phyloP scores from a whole-genome alignment of 2,329 filamentous ascomycete species.

The Penicillium decumbens region DNA sequence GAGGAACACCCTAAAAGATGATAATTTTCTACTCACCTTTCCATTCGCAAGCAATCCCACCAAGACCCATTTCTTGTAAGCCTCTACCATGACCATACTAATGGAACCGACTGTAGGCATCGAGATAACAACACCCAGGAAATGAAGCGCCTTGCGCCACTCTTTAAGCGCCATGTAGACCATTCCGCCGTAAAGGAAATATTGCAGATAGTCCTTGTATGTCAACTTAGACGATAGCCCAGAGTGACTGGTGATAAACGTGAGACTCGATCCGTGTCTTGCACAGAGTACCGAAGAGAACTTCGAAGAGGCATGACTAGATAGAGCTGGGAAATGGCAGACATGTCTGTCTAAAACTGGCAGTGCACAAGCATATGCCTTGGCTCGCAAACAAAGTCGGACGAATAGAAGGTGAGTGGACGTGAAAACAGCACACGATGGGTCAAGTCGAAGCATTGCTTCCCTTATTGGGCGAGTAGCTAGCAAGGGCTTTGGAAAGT shows the following conservation, averaged over 20 bases:
- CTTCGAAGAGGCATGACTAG: constrained; percentile 23
- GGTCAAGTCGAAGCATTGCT: constrained; percentile 45
- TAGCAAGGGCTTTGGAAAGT: constrained; percentile 32
- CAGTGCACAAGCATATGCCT: constrained; percentile 37
- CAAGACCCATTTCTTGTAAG: constrained; percentile 87
- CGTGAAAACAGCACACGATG: constrained; percentile 41
- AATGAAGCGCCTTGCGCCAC: constrained; percentile 60
- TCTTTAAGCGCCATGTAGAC: constrained; percentile 58
- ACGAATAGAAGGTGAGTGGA: constrained; percentile 41
- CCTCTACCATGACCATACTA: constrained; percentile 78
- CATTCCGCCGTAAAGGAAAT: constrained; percentile 62
- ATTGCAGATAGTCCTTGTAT: constrained; percentile 53
- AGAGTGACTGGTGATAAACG: constrained; percentile 35
- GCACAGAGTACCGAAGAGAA: constrained; percentile 28
- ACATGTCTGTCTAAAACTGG: constrained; percentile 42
- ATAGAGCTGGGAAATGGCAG: constrained; percentile 37
- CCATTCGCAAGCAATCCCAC: constrained; percentile 69
- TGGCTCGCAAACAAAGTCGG: constrained; percentile 42
- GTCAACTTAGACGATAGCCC: constrained; percentile 40
- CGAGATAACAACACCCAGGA: constrained; percentile 62
- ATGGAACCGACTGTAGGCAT: constrained; percentile 61
- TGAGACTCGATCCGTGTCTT: constrained; percentile 27
- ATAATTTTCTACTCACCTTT: constrained; percentile 43
- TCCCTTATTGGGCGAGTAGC: constrained; percentile 41
- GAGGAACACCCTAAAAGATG: too few relatives aligned